Base-by-base conservation (phyloP, 768 basidiomycete species). In the Mycena albidolilacea region DNA sequence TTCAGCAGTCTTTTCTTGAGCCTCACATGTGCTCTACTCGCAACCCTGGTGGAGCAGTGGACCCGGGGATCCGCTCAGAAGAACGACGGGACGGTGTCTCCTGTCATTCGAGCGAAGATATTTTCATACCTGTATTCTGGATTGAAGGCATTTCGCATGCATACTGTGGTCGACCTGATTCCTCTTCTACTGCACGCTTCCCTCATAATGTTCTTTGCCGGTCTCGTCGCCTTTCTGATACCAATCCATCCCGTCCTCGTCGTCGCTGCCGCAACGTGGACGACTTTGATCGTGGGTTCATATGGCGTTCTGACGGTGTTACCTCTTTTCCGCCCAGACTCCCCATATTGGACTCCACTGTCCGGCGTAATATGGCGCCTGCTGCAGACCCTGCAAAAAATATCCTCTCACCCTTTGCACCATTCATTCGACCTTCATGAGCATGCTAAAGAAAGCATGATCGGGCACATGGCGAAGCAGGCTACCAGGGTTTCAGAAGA, bases 271-370 rank as follows among this genome's bases (percentile, higher is more conserved):
- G 35, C 58, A 1, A 6, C 23, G 1, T 57, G 52, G 55, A 23
- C 41, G 21, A 11, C 44, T 7, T 15, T 60, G 1, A 6, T 68
- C 11, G 37, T 38, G n/a, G n/a, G 41, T 15, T 17, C 43, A 15
- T 68, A 68, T 12, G 21, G 30, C 43, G 3, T 48, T 11, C 30
- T 60, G 11, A 68, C 67, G 5, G 30, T 39, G 37, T 9, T 68
- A 3, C 67, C 67, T 30, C 30, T 68, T 14, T 59, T 44, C 46
- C 21, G 17, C 0, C 37, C 67, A 3, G 57, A 68, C 17, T 68
- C 41, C 37, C 67, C 67, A 17, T 68, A 68, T 43, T 50, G 67
- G 67, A 68, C 67, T 1, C 67, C 67, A 37, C 67, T 68, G 37
- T 68, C 67, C 11, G 58, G 67, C 17, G 39, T 58, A 7, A 15